Evolutionary conservation across 1,284 basidiomycete genomes (phyloP).

Genomic region (Melampsora abietis-canadensis): DNA sequence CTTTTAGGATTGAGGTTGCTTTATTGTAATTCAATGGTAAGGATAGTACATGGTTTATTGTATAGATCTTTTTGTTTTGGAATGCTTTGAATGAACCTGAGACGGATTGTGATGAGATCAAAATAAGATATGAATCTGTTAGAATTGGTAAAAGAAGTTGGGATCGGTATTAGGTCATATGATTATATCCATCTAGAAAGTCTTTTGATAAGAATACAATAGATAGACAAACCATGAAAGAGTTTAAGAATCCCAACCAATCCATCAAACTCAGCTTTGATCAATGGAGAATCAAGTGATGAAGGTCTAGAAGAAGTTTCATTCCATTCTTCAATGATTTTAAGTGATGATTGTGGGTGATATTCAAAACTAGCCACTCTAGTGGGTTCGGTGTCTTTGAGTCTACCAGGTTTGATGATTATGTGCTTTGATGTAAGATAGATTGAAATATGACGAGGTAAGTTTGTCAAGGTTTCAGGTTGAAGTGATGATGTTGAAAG

Average conservation of each 20-base stretch:
- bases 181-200: background rate
- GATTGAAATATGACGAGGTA: constrained; percentile 13
- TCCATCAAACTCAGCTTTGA: constrained; percentile 26
- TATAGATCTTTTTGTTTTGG: constrained; percentile 12
- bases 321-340: constrained; percentile 7
- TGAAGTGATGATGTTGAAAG: background rate
- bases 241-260: constrained; percentile 24
- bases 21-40: constrained; percentile 11
- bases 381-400: background rate
- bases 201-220: background rate
- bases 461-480: background rate
- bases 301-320: background rate
- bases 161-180: background rate
- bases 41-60: constrained; percentile 10
- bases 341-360: background rate
- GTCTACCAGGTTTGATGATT: constrained; percentile 12
- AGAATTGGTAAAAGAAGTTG: background rate
- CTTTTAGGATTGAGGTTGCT: constrained; percentile 7
- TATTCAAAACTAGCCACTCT: constrained; percentile 21
- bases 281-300: background rate
- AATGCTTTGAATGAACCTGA: constrained; percentile 8
- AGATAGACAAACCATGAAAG: constrained; percentile 25
- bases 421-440: background rate
- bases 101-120: constrained; percentile 23
- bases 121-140: constrained; percentile 32